Percentiles rank a stretch among this genome's conserved stretches.
phyloP scores from a whole-genome alignment of 768 basidiomycete genomes.

The Podaxis rugospora region DNA sequence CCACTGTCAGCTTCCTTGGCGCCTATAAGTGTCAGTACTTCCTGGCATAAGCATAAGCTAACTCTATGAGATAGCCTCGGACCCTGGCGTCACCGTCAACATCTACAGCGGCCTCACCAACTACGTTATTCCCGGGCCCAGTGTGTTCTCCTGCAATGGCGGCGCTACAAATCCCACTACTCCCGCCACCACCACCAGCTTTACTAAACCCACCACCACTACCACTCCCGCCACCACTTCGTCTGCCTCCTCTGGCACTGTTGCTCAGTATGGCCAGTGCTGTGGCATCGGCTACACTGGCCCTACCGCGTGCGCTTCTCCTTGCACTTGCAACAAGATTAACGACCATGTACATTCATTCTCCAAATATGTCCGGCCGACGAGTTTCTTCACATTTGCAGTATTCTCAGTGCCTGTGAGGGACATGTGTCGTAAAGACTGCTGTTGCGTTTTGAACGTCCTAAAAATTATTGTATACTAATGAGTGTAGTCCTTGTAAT shows the following conservation, averaged over 20 bases:
- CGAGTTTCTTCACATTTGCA: background rate
- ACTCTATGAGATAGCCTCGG: slow-evolving; percentile 14
- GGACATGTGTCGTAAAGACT: background rate
- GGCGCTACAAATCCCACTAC: background rate
- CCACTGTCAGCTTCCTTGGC: slow-evolving; percentile 45
- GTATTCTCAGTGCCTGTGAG: background rate
- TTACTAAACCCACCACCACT: slow-evolving; percentile 13
- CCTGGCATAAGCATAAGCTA: background rate
- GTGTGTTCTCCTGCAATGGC: slow-evolving; percentile 34
- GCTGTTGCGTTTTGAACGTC: background rate
- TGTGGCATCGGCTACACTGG: slow-evolving; percentile 26
- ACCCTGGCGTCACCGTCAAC: slow-evolving; percentile 38
- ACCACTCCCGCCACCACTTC: slow-evolving; percentile 13
- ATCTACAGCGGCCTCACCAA: slow-evolving; percentile 35
- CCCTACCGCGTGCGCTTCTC: slow-evolving; percentile 16
- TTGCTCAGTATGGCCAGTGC: slow-evolving; percentile 38
- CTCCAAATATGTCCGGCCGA: background rate
- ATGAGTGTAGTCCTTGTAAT: background rate
- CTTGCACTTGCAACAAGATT: slow-evolving; percentile 15
- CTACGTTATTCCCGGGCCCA: slow-evolving; percentile 27
- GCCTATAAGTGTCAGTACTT: slow-evolving; percentile 32
- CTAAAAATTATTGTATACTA: background rate
- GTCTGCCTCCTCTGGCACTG: slow-evolving; percentile 18
- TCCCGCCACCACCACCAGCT: slow-evolving; percentile 8
- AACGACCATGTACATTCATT: slow-evolving; percentile 17